Base-by-base conservation (phyloP, 2,329 filamentous ascomycete genomes). In the Paraconiothyrium sp. region DNA sequence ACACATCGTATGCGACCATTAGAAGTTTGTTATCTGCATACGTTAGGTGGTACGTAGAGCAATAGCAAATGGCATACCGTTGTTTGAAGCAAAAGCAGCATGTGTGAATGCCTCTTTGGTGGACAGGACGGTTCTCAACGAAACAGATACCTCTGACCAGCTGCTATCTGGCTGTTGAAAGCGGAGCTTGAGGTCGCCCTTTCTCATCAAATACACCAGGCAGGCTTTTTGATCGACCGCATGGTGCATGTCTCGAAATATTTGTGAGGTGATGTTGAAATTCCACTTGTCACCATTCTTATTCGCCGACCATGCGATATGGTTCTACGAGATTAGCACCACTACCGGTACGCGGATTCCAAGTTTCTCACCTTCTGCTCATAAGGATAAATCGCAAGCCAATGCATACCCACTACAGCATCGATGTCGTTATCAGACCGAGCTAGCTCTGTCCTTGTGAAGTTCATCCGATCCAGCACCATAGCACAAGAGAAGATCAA, bases 361-460 rank as follows among this genome's bases (percentile, higher is more conserved):
- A 37, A 39, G 13, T 1, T 16, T 60, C 35, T 13, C 64, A 79
- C 79, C 69, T 79, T 79, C 57, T 76, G 72, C 51, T 76, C 76
- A 48, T 81, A 78, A 7, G 78, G 81, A 39, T 78, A 77, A 16
- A 82, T 73, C 16, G 79, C 75, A 58, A 98, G 83, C 95, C 95
- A 99, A 79, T 92, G 91, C 75, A 93, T 86, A 3, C 94, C 95
- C 7, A 96, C 92, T 5, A 97, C 83, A 54, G 89, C 87, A 67
- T 91, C 88, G 41, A 92, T 83, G 74, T 97, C 92, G 70, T 93
- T 91, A 57, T 89, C 82, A 1, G 86, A 80, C 72, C 94, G 93
- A n/a, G 83, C 78, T 27, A 89, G 85, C 79, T 88, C 90, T 58
- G 84, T 85, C 46, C 89, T 86, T 54, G 84, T 84, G 10, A 87